Base-by-base conservation (phyloP, 139 green algal genomes). In the Dunaliella primolecta region DNA sequence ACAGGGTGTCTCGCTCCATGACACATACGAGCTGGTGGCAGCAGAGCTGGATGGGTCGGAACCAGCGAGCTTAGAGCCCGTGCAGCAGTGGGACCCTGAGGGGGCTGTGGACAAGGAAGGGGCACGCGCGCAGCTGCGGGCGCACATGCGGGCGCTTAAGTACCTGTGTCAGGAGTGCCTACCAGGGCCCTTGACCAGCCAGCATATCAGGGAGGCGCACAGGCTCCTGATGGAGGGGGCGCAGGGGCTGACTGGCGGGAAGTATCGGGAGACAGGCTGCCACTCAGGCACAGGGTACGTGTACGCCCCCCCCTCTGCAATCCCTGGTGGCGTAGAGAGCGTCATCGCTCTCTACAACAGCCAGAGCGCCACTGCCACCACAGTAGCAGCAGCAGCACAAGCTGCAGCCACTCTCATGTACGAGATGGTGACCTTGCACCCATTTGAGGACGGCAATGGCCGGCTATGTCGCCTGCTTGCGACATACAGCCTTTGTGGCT, bases 381-480 rank as follows among this genome's bases (percentile, higher is more conserved):
- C 33, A 81, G 32, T 3, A 82, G 37, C 30, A 71, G 71, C 82
- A 84, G 32, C 33, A 33, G 84, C 29, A 24, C 80, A 1, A 15
- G 80, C 30, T 2, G 82, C 77, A 0, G 86, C 86, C 1, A 1
- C 70, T 0, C 64, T 89, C 72, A 57, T 84, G 57, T 89, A 86
- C 78, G 23, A 85, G 1, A 72, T 89, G 55, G 30, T 89, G 29
- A 84, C 36, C 25, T 32, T 85, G 27, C 86, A 89, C 82, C 86
- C 86, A 1, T 89, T 89, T 71, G 15, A 77, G 46, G 72, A 88
- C 75, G 85, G 85, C 32, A 88, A 88, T 15, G 85, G 85, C 0
- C 80, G 82, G 27, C 78, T 86, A 70, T 86, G 86, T 82, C 36
- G 78, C 82, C 38, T 89, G 82, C 80, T 86, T 37, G 86, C 75